These are phyloP conservation scores for Ilyonectria robusta DNA, from an alignment of 2,329 filamentous ascomycete genomes.

Conservation along the genomic window DNA sequence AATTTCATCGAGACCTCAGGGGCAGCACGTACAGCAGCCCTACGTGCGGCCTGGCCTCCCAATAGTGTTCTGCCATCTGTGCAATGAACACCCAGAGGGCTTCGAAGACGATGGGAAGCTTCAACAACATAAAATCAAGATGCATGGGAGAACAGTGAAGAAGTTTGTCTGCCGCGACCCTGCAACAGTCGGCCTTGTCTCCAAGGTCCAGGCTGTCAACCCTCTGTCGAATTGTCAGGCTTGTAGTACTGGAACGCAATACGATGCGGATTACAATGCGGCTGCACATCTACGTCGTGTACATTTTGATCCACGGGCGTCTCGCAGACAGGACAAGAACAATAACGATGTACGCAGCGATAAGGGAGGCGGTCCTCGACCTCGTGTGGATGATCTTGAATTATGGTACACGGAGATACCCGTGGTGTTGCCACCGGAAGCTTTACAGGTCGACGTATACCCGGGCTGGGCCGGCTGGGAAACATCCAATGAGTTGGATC, in stretches of 20 bases:
- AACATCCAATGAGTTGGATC: too few species aligned
- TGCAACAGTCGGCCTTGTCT: slow-evolving; percentile 53
- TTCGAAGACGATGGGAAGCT: slow-evolving; percentile 89
- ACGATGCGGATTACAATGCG: slow-evolving; percentile 95
- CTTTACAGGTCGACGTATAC: neutral
- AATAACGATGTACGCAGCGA: slow-evolving; percentile 65
- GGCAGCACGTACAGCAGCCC: too few species aligned
- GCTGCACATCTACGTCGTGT: slow-evolving; percentile 89
- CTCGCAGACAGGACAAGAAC: slow-evolving; percentile 60
- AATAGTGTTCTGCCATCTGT: neutral
- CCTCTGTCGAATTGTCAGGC: slow-evolving; percentile 87
- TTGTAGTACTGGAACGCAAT: slow-evolving; percentile 82
- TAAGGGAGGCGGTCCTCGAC: slow-evolving; percentile 47
- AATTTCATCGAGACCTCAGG: too few species aligned
- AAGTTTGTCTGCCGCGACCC: slow-evolving; percentile 74
- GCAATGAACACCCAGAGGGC: neutral
- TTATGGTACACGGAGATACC: slow-evolving; percentile 54
- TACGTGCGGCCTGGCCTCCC: too few species aligned
- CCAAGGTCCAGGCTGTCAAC: slow-evolving; percentile 66
- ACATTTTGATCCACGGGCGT: slow-evolving; percentile 81
- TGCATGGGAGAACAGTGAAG: slow-evolving; percentile 72
- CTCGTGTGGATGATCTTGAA: slow-evolving; percentile 52
- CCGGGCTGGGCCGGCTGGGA: too few species aligned
- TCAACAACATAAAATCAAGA: slow-evolving; percentile 73
- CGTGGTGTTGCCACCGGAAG: neutral